These are phyloP conservation scores for Mycena alexandri DNA, from an alignment of 768 basidiomycete genomes.

Conservation along the genomic window DNA sequence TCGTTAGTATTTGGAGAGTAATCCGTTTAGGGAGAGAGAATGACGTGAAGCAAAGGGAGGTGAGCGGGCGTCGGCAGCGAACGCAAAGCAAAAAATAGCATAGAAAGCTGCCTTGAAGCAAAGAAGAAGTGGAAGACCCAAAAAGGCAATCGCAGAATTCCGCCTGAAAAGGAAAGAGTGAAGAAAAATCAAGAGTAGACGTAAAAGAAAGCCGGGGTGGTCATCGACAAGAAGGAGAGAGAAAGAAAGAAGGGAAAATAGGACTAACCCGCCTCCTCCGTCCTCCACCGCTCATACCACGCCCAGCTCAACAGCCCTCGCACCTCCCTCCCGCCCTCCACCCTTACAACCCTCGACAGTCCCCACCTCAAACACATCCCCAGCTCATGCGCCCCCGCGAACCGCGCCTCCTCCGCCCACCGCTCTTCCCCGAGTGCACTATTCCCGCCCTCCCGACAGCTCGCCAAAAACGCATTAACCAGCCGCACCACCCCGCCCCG, in stretches of 20 bases:
- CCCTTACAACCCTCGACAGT: constrained; percentile 81
- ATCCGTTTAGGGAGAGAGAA: no score
- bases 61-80: no score
- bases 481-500: constrained; percentile 66
- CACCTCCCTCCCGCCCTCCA: constrained; percentile 77
- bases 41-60: background rate
- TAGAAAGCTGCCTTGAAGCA: no score
- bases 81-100: no score
- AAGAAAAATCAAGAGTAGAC: no score
- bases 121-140: no score
- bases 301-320: constrained; percentile 91
- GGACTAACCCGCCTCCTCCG: constrained; percentile 81
- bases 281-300: constrained; percentile 83
- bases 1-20: constrained; percentile 4
- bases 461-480: constrained; percentile 68
- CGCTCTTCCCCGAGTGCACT: constrained; percentile 52
- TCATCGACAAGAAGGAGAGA: constrained; percentile 25
- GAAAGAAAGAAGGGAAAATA: constrained; percentile 42
- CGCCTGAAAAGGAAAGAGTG: no score
- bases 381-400: constrained; percentile 89
- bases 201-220: no score
- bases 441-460: constrained; percentile 52
- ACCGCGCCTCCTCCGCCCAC: constrained; percentile 85
- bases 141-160: no score
- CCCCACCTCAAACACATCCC: constrained; percentile 96